Base-by-base conservation (phyloP, 352 stramenopile species). In the Phytophthora sansomeana region DNA sequence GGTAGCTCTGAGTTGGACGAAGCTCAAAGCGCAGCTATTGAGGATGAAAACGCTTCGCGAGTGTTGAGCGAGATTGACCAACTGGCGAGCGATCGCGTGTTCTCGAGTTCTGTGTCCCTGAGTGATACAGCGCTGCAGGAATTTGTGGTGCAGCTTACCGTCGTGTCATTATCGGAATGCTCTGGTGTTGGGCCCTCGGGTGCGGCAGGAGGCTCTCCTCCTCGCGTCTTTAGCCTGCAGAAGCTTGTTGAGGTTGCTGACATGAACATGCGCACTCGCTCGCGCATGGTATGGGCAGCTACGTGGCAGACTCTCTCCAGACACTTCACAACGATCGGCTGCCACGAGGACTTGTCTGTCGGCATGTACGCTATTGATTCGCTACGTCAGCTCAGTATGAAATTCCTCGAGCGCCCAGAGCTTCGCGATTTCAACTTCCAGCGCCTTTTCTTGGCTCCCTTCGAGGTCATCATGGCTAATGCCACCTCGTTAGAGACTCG, bases 371-470 rank as follows among this genome's bases (percentile, higher is more conserved):
- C 97, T 1, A 98, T 99, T 47, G 98, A 99, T 77, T 98, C 97
- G 19, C 82, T 99, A 19, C 97, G 98, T 36, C 98, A 99, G 80
- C 83, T 99, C n/a, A 99, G 97, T 59, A 97, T 99, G 73, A 99
- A 99, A 74, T 99, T 99, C 74, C 79, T 99, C 1, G 96, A 99
- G 67, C 99, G 99, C 63, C 91, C 98, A 24, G 98, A 99, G 67
- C 85, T 99, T 9, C 93, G 94, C 43, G 96, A 99, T 63, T 99
- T 99, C 68, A 99, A 99, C 78, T 99, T 99, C 69, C 98, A 99
- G 78, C 79, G 97, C 11, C 75, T 99, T 29, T 99, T 99, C 75
- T 86, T 99, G 29, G 89, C 92, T 44, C 98, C 98, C 16, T 99
- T 99, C 70, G 92, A 98, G 71, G 79, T 95, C 11, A 97, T 98